Percentiles rank a stretch among this genome's conserved stretches.
Evolutionary conservation across 768 basidiomycete genomes (phyloP).

Genomic region (Calocybe gangraenosa): DNA sequence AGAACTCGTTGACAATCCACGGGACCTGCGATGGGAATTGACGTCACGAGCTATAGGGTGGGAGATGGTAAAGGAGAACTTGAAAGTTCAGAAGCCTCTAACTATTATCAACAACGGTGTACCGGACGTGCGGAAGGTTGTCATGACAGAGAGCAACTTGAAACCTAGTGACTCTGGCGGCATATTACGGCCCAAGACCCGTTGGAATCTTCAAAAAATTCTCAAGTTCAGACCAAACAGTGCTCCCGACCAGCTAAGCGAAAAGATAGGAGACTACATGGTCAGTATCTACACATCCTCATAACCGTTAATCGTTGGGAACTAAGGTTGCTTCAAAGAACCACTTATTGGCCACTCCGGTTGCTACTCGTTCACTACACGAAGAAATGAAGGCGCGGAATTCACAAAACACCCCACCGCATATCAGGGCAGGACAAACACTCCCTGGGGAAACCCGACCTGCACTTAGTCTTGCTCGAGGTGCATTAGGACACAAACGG

Average conservation of each 20-base stretch:
- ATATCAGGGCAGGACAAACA: slow-evolving; percentile 49
- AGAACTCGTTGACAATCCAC: slow-evolving; percentile 92
- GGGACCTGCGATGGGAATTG: slow-evolving; percentile 85
- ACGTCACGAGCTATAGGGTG: slow-evolving; percentile 84
- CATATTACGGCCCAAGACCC: slow-evolving; percentile 57
- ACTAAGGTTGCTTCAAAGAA: slow-evolving; percentile 39
- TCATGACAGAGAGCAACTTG: slow-evolving; percentile 46
- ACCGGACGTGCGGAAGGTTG: slow-evolving; percentile 36
- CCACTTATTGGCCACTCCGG: slow-evolving; percentile 60
- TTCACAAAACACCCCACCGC: slow-evolving; percentile 23
- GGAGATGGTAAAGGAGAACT: slow-evolving; percentile 63
- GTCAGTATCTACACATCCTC: slow-evolving; percentile 38
- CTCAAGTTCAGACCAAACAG: slow-evolving; percentile 52
- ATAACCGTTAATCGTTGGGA: slow-evolving; percentile 4
- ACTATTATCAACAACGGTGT: slow-evolving; percentile 50
- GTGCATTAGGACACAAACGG: slow-evolving; percentile 36
- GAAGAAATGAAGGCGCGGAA: slow-evolving; percentile 39
- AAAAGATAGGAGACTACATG: slow-evolving; percentile 60
- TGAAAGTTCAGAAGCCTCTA: slow-evolving; percentile 40
- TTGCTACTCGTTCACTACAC: slow-evolving; percentile 43
- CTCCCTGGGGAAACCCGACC: slow-evolving; percentile 54
- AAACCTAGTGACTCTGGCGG: slow-evolving; percentile 31
- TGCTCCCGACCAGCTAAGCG: slow-evolving; percentile 43
- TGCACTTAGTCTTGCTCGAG: slow-evolving; percentile 52
- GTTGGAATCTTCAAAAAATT: slow-evolving; percentile 74